phyloP scores from a whole-genome alignment of 495 filamentous ascomycete species.

The Amphirosellinia nigrospora region DNA sequence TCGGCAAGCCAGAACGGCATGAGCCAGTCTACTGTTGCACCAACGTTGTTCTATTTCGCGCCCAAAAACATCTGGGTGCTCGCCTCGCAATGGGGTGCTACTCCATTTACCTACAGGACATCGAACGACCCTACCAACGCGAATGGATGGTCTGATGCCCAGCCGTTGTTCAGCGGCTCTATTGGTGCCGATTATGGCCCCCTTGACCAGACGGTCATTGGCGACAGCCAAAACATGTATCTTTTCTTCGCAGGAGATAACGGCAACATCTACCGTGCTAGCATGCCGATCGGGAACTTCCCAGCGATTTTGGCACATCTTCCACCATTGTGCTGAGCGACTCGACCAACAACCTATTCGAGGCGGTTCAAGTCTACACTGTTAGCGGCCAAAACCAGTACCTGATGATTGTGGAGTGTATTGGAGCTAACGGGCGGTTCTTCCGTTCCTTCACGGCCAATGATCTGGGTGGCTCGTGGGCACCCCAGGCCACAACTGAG shows the following conservation, averaged over 20 bases:
- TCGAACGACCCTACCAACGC: conserved; percentile 61
- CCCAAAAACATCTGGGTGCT: conserved; percentile 67
- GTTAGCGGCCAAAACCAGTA: conserved; percentile 56
- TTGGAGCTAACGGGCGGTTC: conserved; percentile 62
- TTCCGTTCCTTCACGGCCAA: conserved; percentile 69
- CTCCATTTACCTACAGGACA: conserved; percentile 64
- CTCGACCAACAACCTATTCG: conserved; percentile 62
- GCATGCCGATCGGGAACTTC: conserved; percentile 65
- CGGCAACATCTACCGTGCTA: conserved; percentile 66
- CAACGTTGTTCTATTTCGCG: conserved; percentile 65
- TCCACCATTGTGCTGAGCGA: conserved; percentile 58
- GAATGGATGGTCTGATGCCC: conserved; percentile 59
- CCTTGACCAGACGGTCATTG: conserved; percentile 68
- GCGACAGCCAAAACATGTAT: conserved; percentile 63
- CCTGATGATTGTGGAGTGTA: conserved; percentile 70
- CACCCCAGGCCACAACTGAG: conserved; percentile 57
- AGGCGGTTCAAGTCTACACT: conserved; percentile 69
- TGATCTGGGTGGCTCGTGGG: conserved; percentile 61
- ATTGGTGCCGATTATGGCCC: conserved; percentile 56
- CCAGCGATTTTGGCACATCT: conserved; percentile 60
- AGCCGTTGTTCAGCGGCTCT: conserved; percentile 61
- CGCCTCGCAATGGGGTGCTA: conserved; percentile 65
- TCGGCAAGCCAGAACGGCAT: conserved; percentile 59
- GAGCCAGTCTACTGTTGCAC: conserved; percentile 59
- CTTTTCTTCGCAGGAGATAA: conserved; percentile 72